These are phyloP conservation scores for Petunia secreta DNA, from an alignment of 257 asterid species.

Conservation along the genomic window DNA sequence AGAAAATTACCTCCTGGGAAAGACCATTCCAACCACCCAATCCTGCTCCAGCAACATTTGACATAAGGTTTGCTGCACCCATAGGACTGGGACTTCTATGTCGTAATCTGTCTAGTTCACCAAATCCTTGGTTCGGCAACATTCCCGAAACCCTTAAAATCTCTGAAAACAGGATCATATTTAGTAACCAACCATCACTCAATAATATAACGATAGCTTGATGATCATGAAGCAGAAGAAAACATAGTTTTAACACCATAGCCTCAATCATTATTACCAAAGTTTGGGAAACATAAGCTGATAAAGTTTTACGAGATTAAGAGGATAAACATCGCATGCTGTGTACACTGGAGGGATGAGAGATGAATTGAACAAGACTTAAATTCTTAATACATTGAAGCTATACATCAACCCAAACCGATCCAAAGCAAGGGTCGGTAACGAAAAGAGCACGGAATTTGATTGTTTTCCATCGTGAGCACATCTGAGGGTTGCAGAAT, in stretches of 20 bases:
- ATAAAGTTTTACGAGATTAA: slow-evolving; percentile 16
- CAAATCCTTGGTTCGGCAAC: slow-evolving; percentile 78
- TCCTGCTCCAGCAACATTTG: slow-evolving; percentile 69
- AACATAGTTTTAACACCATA: slow-evolving; percentile 18
- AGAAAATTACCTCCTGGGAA: slow-evolving; percentile 66
- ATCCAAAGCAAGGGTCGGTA: background rate
- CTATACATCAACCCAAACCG: background rate
- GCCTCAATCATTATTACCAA: background rate
- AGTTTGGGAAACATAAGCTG: background rate
- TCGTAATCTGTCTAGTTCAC: slow-evolving; percentile 80
- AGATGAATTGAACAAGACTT: background rate
- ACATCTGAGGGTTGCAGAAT: background rate
- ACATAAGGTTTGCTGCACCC: slow-evolving; percentile 80
- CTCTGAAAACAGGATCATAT: slow-evolving; percentile 42
- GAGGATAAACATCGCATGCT: background rate
- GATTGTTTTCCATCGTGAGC: background rate
- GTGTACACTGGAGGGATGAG: background rate
- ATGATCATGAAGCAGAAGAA: background rate
- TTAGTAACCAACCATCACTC: background rate
- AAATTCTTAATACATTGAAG: background rate
- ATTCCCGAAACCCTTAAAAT: slow-evolving; percentile 76
- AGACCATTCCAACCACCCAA: slow-evolving; percentile 81
- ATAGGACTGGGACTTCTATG: slow-evolving; percentile 98
- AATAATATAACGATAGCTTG: slow-evolving; percentile 9
- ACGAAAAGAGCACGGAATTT: background rate